Evolutionary conservation across 495 filamentous ascomycete species (phyloP).

Genomic region (Polyplosphaeria fusca): DNA sequence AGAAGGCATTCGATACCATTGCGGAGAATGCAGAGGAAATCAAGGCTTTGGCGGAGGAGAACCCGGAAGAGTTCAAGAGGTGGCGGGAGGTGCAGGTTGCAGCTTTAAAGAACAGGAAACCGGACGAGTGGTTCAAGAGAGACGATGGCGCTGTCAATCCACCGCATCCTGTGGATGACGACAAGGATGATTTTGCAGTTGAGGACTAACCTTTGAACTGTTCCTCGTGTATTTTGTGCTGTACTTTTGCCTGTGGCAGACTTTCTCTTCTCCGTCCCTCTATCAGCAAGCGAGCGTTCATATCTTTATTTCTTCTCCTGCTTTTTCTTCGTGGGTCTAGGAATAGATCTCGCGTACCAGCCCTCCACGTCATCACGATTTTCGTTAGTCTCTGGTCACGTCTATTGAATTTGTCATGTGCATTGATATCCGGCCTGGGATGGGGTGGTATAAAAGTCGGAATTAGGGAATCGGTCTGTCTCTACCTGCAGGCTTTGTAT

Average conservation of each 20-base stretch:
- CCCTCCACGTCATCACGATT: background rate
- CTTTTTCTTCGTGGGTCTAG: background rate
- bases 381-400: background rate
- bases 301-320: background rate
- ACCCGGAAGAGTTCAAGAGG: slow-evolving; percentile 29
- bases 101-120: slow-evolving; percentile 27
- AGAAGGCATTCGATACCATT: slow-evolving; percentile 30
- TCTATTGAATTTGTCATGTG: background rate
- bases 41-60: slow-evolving; percentile 32
- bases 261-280: too few relatives aligned
- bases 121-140: background rate
- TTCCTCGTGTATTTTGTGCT: too few relatives aligned
- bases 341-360: background rate
- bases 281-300: background rate
- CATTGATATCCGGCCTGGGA: slow-evolving; percentile 2
- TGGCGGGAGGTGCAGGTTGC: slow-evolving; percentile 32
- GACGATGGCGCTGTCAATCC: background rate
- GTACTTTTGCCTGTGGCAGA: too few relatives aligned
- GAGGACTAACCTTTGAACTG: too few relatives aligned
- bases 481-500: too few relatives aligned
- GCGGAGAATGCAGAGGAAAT: slow-evolving; percentile 41
- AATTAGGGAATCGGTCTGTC: too few relatives aligned
- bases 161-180: background rate
- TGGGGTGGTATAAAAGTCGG: too few relatives aligned
- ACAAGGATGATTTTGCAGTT: slow-evolving; percentile 24